Evolutionary conservation across 1,139 yeast species (phyloP).

Genomic region (Geotrichum macrosporum): DNA sequence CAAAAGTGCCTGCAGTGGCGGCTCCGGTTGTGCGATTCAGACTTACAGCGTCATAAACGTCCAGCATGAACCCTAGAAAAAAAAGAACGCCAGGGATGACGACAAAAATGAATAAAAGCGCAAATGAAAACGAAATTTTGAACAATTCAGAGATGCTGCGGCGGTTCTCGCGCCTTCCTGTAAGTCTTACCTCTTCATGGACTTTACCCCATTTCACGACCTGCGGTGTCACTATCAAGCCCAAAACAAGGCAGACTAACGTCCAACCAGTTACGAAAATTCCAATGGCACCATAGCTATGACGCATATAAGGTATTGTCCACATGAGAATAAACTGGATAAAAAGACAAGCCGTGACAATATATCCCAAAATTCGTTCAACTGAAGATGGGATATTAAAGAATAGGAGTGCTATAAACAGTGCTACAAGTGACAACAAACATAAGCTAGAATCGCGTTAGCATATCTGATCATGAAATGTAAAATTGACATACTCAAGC

Average conservation of each 20-base stretch:
- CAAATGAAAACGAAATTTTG: slow-evolving; percentile 45
- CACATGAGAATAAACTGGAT: slow-evolving; percentile 48
- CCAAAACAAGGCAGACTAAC: slow-evolving; percentile 45
- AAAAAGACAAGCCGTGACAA: slow-evolving; percentile 43
- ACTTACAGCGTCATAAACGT: slow-evolving; percentile 52
- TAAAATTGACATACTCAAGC: slow-evolving; percentile 37
- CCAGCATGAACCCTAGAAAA: slow-evolving; percentile 52
- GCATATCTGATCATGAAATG: not conserved
- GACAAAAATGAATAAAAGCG: slow-evolving; percentile 27
- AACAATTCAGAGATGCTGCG: slow-evolving; percentile 55
- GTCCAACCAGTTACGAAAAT: slow-evolving; percentile 56
- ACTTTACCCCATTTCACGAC: slow-evolving; percentile 51
- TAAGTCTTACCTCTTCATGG: slow-evolving; percentile 52
- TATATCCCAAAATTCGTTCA: slow-evolving; percentile 52
- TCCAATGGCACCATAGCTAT: slow-evolving; percentile 50
- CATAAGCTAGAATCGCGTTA: slow-evolving; percentile 37
- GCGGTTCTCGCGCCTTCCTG: slow-evolving; percentile 58
- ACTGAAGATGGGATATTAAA: slow-evolving; percentile 55
- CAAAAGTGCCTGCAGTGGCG: slow-evolving; percentile 13
- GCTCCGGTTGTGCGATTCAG: slow-evolving; percentile 40
- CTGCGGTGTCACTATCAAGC: slow-evolving; percentile 48
- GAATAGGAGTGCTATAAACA: slow-evolving; percentile 49
- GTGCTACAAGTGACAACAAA: slow-evolving; percentile 46
- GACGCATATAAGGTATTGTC: slow-evolving; percentile 47
- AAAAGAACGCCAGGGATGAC: slow-evolving; percentile 40